Evolutionary conservation across 352 stramenopile genomes (phyloP), one percentile per base, ranked within the genome.

Genomic region (Phytopythium boreale): DNA sequence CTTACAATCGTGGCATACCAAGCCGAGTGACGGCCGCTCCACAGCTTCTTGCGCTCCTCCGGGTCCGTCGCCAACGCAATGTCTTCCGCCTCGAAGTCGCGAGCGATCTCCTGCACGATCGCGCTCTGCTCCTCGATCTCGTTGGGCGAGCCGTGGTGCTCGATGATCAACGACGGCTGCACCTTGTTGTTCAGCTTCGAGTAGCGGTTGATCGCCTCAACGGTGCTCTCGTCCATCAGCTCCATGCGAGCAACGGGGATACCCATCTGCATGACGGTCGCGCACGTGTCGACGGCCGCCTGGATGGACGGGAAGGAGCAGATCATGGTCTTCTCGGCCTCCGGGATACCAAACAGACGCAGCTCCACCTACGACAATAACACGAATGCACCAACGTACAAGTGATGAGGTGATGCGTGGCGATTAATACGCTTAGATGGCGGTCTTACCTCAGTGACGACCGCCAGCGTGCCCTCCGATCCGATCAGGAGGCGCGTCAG

Each of bases 401-500:
- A n/a, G n/a, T 10, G 17, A 20, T 29, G 7, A 55, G 31, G n/a
- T 19, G 29, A 49, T 8, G 22, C 6, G 4, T 41, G 27, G 15
- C 60, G 15, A 24, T n/a, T n/a, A n/a, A n/a, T n/a, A n/a, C n/a
- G n/a, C n/a, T n/a, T 29, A 31, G 44, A 19, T 61, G 12, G 31
- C 47, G 41, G 20, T 49, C 56, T 24, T 58, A 87, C 76, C 72
- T 98, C 89, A 1, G 96, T 99, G n/a, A 99, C 86, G n/a, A 99
- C 79, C 9, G 82, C 96, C 5, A 98, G 79, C 22, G 95, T 98
- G 31, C 96, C 96, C 74, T 99, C 97, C 11, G 88, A 97, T 12
- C 96, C 96, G 62, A 97, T 95, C 24, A 99, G 71, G n/a, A 99
- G 76, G 14, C 84, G 80, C 2, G 93, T 96, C 43, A 99, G 81